phyloP scores from a whole-genome alignment of 202 grass and related monocot species.

The Setaria italica region DNA sequence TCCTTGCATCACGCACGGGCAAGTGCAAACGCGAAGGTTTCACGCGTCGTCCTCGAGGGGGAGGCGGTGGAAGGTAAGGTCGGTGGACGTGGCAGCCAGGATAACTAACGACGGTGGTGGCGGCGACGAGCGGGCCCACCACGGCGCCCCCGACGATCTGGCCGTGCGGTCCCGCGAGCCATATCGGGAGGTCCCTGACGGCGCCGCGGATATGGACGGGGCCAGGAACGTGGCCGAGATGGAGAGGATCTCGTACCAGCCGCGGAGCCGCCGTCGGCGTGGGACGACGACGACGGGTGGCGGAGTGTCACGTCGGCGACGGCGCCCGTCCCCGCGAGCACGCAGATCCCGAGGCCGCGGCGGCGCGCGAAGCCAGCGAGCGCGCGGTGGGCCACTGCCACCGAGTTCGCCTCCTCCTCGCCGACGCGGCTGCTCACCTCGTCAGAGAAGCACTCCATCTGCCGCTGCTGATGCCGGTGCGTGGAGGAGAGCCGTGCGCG shows the following conservation, averaged over 20 bases:
- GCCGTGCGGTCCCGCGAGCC: slow-evolving; percentile 65
- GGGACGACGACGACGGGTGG: slow-evolving; percentile 14
- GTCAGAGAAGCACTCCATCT: slow-evolving; percentile 64
- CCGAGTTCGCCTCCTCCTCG: slow-evolving; percentile 46
- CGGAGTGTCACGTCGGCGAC: slow-evolving; percentile 68
- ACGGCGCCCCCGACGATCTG: slow-evolving; percentile 74
- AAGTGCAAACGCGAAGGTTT: too few species aligned
- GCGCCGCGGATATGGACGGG: slow-evolving; percentile 51
- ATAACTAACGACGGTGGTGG: slow-evolving; percentile 55
- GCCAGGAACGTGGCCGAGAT: slow-evolving; percentile 79
- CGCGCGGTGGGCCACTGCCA: background rate
- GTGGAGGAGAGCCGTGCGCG: too few species aligned
- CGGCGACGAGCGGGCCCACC: slow-evolving; percentile 62
- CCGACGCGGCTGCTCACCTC: slow-evolving; percentile 56
- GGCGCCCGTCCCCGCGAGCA: slow-evolving; percentile 43
- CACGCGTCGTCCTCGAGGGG: slow-evolving; percentile 56
- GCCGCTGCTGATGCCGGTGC: slow-evolving; percentile 20
- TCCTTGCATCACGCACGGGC: too few species aligned
- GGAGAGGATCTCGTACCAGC: slow-evolving; percentile 82
- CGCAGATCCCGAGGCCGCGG: too few species aligned
- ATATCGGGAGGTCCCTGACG: slow-evolving; percentile 52
- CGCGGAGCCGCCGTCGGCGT: slow-evolving; percentile 44
- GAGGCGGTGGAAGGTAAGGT: slow-evolving; percentile 72
- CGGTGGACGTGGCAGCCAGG: slow-evolving; percentile 67
- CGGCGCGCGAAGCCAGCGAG: slow-evolving; percentile 46